phyloP scores from a whole-genome alignment of 257 asterid species.

The Solanum pinnatisectum region DNA sequence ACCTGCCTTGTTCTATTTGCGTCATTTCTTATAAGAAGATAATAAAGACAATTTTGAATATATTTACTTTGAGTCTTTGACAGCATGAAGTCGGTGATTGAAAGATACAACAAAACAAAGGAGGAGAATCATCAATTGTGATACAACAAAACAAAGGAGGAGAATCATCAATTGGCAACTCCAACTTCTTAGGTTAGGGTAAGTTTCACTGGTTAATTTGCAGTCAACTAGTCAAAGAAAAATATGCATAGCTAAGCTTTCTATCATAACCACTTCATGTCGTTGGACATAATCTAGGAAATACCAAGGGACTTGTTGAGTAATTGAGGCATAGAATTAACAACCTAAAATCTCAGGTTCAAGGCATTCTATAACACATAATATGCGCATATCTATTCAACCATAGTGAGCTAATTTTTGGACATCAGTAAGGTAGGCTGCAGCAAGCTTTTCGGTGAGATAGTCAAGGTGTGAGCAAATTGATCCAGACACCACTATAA shows the following conservation, averaged over 20 bases:
- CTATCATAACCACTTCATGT: neutral
- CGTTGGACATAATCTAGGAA: neutral
- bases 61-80: neutral
- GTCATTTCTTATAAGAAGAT: no score
- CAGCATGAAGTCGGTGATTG: conserved; percentile 66
- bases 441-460: neutral
- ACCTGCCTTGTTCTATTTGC: no score
- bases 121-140: no score
- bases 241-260: neutral
- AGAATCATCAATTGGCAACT: conserved; percentile 40
- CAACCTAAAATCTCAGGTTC: neutral
- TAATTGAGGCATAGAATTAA: neutral
- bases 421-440: neutral
- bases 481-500: neutral
- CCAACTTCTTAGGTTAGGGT: conserved; percentile 67
- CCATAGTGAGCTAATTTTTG: neutral
- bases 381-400: neutral
- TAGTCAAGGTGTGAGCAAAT: neutral
- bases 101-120: no score
- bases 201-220: conserved; percentile 3
- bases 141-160: conserved; percentile 45
- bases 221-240: neutral
- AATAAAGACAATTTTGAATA: no score
- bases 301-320: neutral
- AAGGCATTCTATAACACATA: neutral